A percentile compares a stretch with the other conserved stretches of the same genome.
Conservation (phyloP, 1,284 basidiomycete species). For the Rugiboletus extremiorientalis region DNA sequence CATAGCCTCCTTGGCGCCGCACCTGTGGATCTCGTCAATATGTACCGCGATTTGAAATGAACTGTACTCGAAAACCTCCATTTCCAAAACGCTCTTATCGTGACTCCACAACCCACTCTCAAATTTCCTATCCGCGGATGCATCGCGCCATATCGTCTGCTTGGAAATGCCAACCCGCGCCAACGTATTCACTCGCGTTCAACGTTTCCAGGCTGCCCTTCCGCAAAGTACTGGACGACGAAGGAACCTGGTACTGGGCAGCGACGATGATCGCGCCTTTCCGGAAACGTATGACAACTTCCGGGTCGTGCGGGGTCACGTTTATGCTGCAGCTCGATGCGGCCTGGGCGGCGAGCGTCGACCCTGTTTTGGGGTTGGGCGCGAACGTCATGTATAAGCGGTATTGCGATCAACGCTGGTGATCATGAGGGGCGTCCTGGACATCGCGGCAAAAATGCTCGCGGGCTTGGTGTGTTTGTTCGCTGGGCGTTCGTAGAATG, state of each 20-base stretch:
- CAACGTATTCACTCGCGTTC: constrained; percentile 53
- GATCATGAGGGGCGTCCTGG: constrained; percentile 61
- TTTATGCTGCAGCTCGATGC: constrained; percentile 60
- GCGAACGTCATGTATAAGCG: constrained; percentile 64
- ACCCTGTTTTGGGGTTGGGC: constrained; percentile 21
- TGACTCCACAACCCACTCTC: constrained; percentile 70
- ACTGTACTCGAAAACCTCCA: constrained; percentile 66
- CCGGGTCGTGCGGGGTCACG: constrained; percentile 41
- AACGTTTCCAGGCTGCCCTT: constrained; percentile 48
- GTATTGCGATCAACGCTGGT: constrained; percentile 77
- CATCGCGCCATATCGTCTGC: constrained; percentile 81
- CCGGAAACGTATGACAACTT: constrained; percentile 59
- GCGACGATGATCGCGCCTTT: constrained; percentile 58
- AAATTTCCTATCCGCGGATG: constrained; percentile 64
- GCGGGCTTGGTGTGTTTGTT: constrained; percentile 56
- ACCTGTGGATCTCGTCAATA: constrained; percentile 30
- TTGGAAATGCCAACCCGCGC: constrained; percentile 65
- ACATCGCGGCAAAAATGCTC: constrained; percentile 52
- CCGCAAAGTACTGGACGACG: constrained; percentile 54
- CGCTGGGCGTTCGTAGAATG: constrained; percentile 68
- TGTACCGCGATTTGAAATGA: neutral
- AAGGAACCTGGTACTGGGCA: constrained; percentile 52
- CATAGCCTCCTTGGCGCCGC: no score
- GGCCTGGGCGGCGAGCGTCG: constrained; percentile 55
- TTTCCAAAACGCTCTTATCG: constrained; percentile 68